Conservation (phyloP, 2,329 filamentous ascomycete species). For the Thielaviopsis euricoi region DNA sequence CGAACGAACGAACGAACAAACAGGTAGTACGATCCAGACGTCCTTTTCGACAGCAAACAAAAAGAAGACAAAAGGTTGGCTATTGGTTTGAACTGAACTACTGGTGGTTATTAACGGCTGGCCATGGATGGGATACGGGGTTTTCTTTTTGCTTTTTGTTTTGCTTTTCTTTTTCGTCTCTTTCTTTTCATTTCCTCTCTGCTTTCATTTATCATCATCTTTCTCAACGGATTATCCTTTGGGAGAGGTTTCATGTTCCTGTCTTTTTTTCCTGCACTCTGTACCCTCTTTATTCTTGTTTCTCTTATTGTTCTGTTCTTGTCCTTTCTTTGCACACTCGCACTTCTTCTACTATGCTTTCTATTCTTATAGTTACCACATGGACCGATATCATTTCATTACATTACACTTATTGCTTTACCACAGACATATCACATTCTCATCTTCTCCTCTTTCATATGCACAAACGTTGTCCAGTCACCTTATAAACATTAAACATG, state of each 20-base stretch:
- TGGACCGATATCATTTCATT: slow-evolving; percentile 1
- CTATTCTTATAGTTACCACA: not conserved
- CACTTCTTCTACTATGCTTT: not conserved
- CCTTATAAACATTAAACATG: not conserved
- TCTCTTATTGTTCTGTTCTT: not conserved
- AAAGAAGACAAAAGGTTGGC: not conserved
- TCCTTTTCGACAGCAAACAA: not conserved
- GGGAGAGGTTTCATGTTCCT: not conserved
- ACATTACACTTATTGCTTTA: not conserved
- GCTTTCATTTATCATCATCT: not conserved
- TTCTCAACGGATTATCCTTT: not conserved
- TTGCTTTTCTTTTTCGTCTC: not conserved
- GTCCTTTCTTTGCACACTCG: not conserved
- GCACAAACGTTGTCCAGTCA: not conserved
- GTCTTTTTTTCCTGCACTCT: not conserved
- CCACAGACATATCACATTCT: not conserved
- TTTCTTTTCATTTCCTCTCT: not conserved
- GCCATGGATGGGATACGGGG: not conserved
- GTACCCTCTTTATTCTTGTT: not conserved
- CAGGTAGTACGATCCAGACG: not conserved
- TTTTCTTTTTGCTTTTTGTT: slow-evolving; percentile 1
- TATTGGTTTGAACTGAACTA: not conserved
- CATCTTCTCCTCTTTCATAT: not conserved
- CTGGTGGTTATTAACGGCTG: not conserved
- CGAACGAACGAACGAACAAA: not conserved